A percentile compares a stretch with the other conserved stretches of the same genome.
Evolutionary conservation across 768 basidiomycete species (phyloP).

Genomic region (Leucogyrophana mollusca): DNA sequence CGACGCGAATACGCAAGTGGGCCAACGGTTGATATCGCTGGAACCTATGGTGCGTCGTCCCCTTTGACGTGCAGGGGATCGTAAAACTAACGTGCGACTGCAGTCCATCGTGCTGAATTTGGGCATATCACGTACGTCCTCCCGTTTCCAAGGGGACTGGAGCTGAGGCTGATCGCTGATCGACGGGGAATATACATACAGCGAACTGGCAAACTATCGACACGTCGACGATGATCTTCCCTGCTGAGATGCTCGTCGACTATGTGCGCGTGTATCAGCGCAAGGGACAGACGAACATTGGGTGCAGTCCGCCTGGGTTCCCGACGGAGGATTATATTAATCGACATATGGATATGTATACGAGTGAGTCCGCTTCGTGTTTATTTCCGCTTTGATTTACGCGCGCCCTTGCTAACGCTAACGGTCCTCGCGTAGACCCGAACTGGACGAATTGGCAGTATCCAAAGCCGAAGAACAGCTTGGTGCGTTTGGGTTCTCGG

Average conservation of each 20-base stretch:
- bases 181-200: no score
- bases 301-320: slow-evolving; percentile 45
- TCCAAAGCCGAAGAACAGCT: slow-evolving; percentile 37
- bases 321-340: slow-evolving; percentile 50
- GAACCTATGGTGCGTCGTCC: slow-evolving; percentile 42
- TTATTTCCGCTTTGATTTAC: background rate
- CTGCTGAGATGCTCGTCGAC: slow-evolving; percentile 51
- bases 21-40: slow-evolving; percentile 55
- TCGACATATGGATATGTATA: slow-evolving; percentile 54
- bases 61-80: background rate
- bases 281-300: slow-evolving; percentile 38
- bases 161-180: no score
- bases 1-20: slow-evolving; percentile 39
- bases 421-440: slow-evolving; percentile 28
- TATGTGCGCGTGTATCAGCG: slow-evolving; percentile 64
- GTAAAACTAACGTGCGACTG: background rate
- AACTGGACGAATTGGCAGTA: slow-evolving; percentile 45
- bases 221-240: slow-evolving; percentile 43
- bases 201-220: slow-evolving; percentile 68
- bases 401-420: background rate
- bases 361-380: slow-evolving; percentile 48
- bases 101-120: slow-evolving; percentile 58
- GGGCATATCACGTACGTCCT: slow-evolving; percentile 56
- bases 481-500: slow-evolving; percentile 7
- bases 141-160: no score